Evolutionary conservation across 1,139 yeast genomes (phyloP).

Genomic region (Nakaseomyces glabratus): DNA sequence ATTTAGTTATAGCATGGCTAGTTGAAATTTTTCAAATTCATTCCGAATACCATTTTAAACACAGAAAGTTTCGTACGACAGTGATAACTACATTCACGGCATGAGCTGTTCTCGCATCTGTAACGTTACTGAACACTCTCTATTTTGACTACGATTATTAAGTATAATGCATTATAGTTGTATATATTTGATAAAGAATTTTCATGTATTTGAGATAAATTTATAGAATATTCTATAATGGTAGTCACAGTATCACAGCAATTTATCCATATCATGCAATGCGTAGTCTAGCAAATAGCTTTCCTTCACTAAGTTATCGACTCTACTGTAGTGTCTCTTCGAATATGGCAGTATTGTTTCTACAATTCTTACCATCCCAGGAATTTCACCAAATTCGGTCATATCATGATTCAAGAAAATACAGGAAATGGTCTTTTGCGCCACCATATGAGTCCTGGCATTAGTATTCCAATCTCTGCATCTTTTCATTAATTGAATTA

Average conservation of each 20-base stretch:
- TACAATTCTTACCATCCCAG: constrained; percentile 58
- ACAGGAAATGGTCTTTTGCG: constrained; percentile 67
- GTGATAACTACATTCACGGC: too few species aligned
- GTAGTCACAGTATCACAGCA: constrained; percentile 16
- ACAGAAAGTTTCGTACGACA: too few species aligned
- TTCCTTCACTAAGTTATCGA: constrained; percentile 74
- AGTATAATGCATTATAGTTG: too few species aligned
- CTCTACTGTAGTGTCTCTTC: constrained; percentile 70
- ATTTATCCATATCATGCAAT: constrained; percentile 62
- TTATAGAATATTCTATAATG: too few species aligned
- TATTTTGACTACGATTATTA: too few species aligned
- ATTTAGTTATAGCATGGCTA: too few species aligned
- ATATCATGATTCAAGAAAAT: constrained; percentile 48
- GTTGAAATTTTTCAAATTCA: not conserved
- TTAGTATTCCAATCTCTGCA: constrained; percentile 94
- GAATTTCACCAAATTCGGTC: constrained; percentile 51
- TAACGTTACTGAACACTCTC: too few species aligned
- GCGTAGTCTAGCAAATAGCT: constrained; percentile 81
- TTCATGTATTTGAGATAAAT: too few species aligned
- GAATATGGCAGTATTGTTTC: constrained; percentile 76
- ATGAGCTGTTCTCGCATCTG: too few species aligned
- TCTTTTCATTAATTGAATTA: constrained; percentile 54
- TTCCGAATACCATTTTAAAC: too few species aligned
- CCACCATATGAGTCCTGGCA: constrained; percentile 66
- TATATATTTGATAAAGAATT: too few species aligned